Conservation (phyloP, 1,284 basidiomycete genomes). For the Ustilago loliicola region DNA sequence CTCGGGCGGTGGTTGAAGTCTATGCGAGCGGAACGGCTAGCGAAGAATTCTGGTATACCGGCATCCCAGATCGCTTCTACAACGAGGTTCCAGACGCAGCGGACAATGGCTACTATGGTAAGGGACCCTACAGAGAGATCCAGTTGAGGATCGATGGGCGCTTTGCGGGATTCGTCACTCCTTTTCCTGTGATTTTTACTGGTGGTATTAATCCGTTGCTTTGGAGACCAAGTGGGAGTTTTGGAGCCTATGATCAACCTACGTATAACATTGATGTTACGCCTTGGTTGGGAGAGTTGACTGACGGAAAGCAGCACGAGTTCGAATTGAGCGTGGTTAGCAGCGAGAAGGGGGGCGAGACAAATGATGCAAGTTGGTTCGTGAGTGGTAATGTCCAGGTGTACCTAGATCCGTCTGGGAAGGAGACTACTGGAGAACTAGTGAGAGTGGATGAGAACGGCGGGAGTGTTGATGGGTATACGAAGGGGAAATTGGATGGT, state of each 20-base stretch:
- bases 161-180: constrained; percentile 81
- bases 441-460: constrained; percentile 5
- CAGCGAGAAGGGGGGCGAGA: constrained; percentile 76
- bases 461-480: constrained; percentile 17
- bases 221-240: constrained; percentile 84
- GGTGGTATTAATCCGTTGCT: constrained; percentile 81
- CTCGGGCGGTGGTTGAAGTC: constrained; percentile 52
- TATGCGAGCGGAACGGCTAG: constrained; percentile 51
- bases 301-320: constrained; percentile 78
- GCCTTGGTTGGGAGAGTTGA: constrained; percentile 80
- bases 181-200: constrained; percentile 83
- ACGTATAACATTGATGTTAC: constrained; percentile 83
- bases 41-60: constrained; percentile 76
- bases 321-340: constrained; percentile 81
- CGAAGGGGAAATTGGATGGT: constrained; percentile 18
- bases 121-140: constrained; percentile 80
- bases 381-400: constrained; percentile 79
- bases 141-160: constrained; percentile 80
- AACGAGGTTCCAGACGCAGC: constrained; percentile 74
- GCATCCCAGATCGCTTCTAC: constrained; percentile 77
- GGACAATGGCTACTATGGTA: constrained; percentile 71
- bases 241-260: constrained; percentile 82
- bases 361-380: constrained; percentile 80
- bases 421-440: constrained; percentile 44
- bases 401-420: constrained; percentile 34